Conservation (phyloP, 2,329 filamentous ascomycete species). For the Pseudophaeomoniella oleicola region DNA sequence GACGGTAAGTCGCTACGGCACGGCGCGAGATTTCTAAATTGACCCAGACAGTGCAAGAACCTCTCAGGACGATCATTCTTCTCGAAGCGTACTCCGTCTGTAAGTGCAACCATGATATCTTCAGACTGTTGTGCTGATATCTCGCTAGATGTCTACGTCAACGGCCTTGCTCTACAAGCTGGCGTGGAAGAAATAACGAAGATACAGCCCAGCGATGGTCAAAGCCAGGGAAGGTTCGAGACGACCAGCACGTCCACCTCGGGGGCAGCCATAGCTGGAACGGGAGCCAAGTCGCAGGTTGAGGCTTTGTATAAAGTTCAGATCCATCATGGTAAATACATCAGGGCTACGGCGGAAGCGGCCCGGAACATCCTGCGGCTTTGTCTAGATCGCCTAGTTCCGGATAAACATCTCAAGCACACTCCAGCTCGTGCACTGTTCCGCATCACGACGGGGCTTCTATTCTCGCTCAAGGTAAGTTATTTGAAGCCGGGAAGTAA, state of each 20-base stretch:
- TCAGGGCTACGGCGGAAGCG: constrained; percentile 47
- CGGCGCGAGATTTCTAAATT: neutral
- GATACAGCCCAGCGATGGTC: constrained; percentile 24
- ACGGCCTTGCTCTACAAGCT: constrained; percentile 84
- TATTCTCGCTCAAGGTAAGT: constrained; percentile 47
- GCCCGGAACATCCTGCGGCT: constrained; percentile 45
- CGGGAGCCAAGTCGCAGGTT: constrained; percentile 32
- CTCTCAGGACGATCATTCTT: constrained; percentile 60
- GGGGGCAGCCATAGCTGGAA: neutral
- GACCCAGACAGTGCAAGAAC: constrained; percentile 31
- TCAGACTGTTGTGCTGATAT: no score
- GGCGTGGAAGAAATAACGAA: constrained; percentile 85
- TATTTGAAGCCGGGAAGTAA: neutral
- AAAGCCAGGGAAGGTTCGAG: constrained; percentile 3
- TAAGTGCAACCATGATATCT: no score
- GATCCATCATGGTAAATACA: constrained; percentile 42
- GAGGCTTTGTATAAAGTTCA: constrained; percentile 9
- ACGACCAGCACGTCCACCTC: neutral
- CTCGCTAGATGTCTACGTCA: constrained; percentile 55
- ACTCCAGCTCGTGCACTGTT: constrained; percentile 51
- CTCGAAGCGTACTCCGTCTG: constrained; percentile 66
- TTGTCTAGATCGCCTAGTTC: constrained; percentile 44
- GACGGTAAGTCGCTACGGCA: constrained; percentile 24
- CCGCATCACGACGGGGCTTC: constrained; percentile 48
- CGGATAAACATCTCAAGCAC: constrained; percentile 44